Conservation (phyloP, 352 stramenopile species). For the Pythium brachiatum region DNA sequence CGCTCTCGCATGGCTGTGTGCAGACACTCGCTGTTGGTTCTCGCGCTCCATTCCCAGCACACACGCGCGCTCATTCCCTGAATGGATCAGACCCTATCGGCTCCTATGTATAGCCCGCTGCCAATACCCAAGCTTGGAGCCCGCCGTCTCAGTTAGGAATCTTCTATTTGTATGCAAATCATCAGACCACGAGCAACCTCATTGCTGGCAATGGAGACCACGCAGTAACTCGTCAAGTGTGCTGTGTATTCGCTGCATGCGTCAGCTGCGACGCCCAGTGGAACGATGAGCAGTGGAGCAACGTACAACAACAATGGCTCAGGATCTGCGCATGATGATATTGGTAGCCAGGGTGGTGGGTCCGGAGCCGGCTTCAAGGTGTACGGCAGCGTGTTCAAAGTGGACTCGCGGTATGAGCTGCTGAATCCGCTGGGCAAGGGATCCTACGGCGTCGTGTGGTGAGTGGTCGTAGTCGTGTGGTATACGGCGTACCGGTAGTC, state of each 20-base stretch:
- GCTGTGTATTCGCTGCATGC: background rate
- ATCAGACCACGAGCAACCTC: background rate
- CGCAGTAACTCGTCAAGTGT: background rate
- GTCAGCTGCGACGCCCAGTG: background rate
- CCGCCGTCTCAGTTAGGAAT: background rate
- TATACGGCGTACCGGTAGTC: too few species aligned
- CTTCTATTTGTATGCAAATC: conserved; percentile 18
- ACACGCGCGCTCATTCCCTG: background rate
- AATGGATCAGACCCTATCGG: background rate
- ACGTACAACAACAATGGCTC: background rate
- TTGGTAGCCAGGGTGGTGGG: background rate
- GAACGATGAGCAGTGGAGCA: conserved; percentile 10
- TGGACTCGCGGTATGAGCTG: conserved; percentile 81
- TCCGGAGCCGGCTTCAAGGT: conserved; percentile 56
- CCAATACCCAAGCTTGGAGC: background rate
- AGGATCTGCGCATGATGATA: background rate
- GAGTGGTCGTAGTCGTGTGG: too few species aligned
- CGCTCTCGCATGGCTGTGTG: too few species aligned
- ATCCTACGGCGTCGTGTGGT: conserved; percentile 91
- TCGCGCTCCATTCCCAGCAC: too few species aligned
- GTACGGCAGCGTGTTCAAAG: conserved; percentile 80
- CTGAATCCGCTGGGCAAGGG: conserved; percentile 89
- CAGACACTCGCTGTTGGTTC: background rate
- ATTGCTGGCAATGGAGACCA: background rate
- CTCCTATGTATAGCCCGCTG: conserved; percentile 13